Base-by-base conservation (phyloP, 345 rosid genomes). In the Noccaea bulbosa region DNA sequence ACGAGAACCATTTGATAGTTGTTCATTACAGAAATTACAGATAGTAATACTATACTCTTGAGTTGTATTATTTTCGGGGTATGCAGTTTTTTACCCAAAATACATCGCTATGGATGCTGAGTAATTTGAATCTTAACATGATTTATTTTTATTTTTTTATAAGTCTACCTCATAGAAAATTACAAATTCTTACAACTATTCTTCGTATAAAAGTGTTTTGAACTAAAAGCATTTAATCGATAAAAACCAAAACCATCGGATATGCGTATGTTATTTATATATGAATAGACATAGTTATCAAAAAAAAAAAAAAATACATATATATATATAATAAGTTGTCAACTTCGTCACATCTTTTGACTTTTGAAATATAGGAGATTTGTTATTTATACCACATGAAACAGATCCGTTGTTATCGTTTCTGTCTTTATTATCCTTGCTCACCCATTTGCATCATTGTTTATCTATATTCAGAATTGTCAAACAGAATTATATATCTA, bases 321-420 rank as follows among this genome's bases (percentile, higher is more conserved):
- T 20, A 20, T 1, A 20, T 20, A 53, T 53, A 14, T 32, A 12
- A 32, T 32, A 53, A 32, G 39, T 53, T 53, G 59, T 14, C 59
- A 53, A 53, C 59, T 53, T 35, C 40, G n/a, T 43, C 47, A 12
- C 16, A 5, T 43, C 47, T 43, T 6, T 43, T 43, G 47, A 43
- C 16, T 43, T 43, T 43, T 43, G 47, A 32, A 16, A 32, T n/a
- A 51, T 30, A 53, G 20, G 39, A 53, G 58, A 32, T 12, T 53
- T 37, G 33, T 10, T 17, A 57, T 38, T 43, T 12, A n/a, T 43
- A 12, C 47, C 47, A 43, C 47, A 43, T 43, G 47, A 43, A 43
- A 43, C 16, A 12, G 47, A 43, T 43, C 47, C 47, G 47, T 43
- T n/a, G 47, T 12, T 43, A 43, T 43, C 47, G 47, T 43, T 43